These are phyloP conservation scores for Podaxis carcinomalis DNA, from an alignment of 768 basidiomycete genomes.

Conservation along the genomic window DNA sequence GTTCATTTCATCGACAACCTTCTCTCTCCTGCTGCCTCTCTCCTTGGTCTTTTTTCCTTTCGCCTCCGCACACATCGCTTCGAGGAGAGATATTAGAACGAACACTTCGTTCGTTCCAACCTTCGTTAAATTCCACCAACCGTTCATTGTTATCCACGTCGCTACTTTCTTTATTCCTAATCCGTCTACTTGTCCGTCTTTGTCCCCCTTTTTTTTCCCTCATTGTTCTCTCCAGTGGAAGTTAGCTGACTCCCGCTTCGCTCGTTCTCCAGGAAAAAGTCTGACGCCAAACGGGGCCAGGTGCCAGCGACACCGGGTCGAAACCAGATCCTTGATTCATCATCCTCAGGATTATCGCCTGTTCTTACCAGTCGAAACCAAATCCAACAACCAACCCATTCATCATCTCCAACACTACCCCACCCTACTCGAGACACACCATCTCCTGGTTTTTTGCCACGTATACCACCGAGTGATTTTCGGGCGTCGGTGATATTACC, in stretches of 20 bases:
- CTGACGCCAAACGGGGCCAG: conserved; percentile 57
- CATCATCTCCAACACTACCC: conserved; percentile 13
- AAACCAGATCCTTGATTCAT: conserved; percentile 22
- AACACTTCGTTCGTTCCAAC: background rate
- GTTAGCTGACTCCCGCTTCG: background rate
- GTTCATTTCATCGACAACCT: conserved; percentile 10
- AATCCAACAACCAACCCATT: background rate
- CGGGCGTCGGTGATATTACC: conserved; percentile 84
- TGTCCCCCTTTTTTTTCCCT: conserved; percentile 19
- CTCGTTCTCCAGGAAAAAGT: conserved; percentile 59
- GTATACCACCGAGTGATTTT: conserved; percentile 74
- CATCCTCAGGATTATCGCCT: background rate
- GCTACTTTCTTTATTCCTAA: background rate
- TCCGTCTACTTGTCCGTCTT: conserved; percentile 20
- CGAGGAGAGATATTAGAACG: conserved; percentile 5
- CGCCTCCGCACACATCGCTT: conserved; percentile 3
- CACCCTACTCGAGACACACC: background rate
- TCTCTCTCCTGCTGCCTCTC: conserved; percentile 3
- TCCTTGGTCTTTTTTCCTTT: background rate
- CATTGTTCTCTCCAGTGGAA: conserved; percentile 2
- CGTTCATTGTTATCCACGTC: conserved; percentile 12
- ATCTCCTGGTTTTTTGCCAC: conserved; percentile 30
- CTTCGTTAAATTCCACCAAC: background rate
- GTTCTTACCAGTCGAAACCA: background rate
- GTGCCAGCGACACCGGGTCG: conserved; percentile 25